phyloP scores from a whole-genome alignment of 2,329 filamentous ascomycete genomes.

The Sporothrix globosa region DNA sequence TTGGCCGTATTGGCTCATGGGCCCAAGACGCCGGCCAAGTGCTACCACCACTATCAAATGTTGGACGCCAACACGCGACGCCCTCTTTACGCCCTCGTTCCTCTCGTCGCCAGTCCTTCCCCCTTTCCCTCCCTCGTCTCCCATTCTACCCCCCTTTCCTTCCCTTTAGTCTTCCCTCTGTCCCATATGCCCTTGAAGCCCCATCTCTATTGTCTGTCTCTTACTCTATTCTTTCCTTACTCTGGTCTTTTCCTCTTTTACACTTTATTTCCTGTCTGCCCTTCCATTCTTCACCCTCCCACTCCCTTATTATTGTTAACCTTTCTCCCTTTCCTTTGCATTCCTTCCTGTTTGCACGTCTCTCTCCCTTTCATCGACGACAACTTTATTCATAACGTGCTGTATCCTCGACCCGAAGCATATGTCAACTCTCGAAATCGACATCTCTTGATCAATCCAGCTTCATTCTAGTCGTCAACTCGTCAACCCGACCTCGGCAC shows the following conservation, averaged over 20 bases:
- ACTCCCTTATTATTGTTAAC: not conserved
- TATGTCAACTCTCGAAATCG: not conserved
- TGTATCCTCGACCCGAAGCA: not conserved
- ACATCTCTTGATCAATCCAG: not conserved
- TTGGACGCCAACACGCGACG: conserved; percentile 25
- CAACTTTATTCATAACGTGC: not conserved
- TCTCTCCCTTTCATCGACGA: conserved; percentile 19
- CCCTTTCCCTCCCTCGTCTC: conserved; percentile 1
- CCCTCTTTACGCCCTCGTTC: conserved; percentile 6
- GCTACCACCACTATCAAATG: not conserved
- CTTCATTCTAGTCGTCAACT: conserved; percentile 15
- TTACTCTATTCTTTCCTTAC: not conserved
- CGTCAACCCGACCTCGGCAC: not conserved
- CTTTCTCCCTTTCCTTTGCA: not conserved
- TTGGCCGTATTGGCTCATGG: not conserved
- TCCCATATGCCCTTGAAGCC: conserved; percentile 15
- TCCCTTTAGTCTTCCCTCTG: conserved; percentile 23
- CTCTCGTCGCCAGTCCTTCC: not conserved
- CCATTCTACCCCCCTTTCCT: not conserved
- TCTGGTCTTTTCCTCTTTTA: not conserved
- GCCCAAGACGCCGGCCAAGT: conserved; percentile 30
- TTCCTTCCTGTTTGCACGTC: not conserved
- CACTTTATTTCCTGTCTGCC: not conserved
- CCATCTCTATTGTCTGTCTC: not conserved
- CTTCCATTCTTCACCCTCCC: not conserved